Conservation (phyloP, 345 rosid genomes). For the Acer saccharum region DNA sequence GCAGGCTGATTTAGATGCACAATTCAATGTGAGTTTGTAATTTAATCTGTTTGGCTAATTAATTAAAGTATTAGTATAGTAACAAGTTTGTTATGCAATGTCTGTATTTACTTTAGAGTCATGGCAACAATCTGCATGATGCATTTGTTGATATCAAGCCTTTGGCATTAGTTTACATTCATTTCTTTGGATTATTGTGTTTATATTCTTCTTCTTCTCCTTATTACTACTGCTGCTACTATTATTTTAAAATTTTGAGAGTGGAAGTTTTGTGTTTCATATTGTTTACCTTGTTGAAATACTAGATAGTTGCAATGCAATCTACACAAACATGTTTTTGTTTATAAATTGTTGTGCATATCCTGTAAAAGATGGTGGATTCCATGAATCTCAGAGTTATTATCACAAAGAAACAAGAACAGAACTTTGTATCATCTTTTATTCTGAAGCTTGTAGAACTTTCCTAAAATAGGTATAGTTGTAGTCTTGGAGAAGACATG, state of each 20-base stretch:
- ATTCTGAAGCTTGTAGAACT: constrained; percentile 3
- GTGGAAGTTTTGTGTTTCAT: neutral
- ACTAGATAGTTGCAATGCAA: neutral
- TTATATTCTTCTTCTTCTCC: neutral
- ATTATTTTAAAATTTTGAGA: neutral
- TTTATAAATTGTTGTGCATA: too few species aligned
- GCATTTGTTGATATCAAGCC: constrained; percentile 6
- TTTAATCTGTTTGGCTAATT: neutral
- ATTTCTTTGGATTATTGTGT: neutral
- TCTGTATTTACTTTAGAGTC: neutral
- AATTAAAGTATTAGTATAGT: neutral
- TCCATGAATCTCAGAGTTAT: constrained; percentile 1
- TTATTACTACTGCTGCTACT: neutral
- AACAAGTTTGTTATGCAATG: neutral
- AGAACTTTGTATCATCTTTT: neutral
- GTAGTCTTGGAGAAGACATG: neutral
- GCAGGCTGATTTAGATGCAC: constrained; percentile 95
- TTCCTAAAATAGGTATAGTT: neutral
- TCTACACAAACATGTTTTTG: too few species aligned
- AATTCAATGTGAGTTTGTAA: constrained; percentile 66
- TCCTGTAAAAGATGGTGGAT: too few species aligned
- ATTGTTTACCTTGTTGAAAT: neutral
- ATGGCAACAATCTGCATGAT: neutral
- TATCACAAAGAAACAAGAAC: neutral
- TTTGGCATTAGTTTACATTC: neutral